Percentiles rank a stretch among this genome's conserved stretches.
Conservation (phyloP, 2,329 filamentous ascomycete species). For the Neoarthrinium moseri region DNA sequence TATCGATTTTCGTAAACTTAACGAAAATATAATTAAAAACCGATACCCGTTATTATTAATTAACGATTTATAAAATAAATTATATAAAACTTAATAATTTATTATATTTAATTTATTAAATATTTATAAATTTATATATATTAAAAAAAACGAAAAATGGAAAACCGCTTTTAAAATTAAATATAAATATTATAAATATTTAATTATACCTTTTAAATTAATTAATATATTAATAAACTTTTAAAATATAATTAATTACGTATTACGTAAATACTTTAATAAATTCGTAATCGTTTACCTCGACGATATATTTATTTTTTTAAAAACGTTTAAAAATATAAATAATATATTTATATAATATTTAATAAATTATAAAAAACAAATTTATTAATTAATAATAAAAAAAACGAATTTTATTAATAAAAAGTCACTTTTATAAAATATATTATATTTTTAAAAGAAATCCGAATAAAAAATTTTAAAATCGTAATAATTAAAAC, state of each 20-base stretch:
- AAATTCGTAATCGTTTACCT: conserved; percentile 12
- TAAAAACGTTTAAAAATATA: conserved; percentile 21
- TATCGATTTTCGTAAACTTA: conserved; percentile 1
- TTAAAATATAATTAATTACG: conserved; percentile 15
- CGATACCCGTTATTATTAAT: neutral
- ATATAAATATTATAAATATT: conserved; percentile 24
- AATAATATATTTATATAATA: conserved; percentile 20
- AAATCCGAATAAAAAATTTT: conserved; percentile 25
- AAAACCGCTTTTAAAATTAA: conserved; percentile 23
- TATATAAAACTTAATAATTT: neutral
- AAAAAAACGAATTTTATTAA: conserved; percentile 29
- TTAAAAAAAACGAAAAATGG: conserved; percentile 19
- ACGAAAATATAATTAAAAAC: neutral
- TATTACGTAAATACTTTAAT: conserved; percentile 6
- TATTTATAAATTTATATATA: conserved; percentile 13
- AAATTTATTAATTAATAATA: conserved; percentile 14
- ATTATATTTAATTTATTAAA: neutral
- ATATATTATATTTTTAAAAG: conserved; percentile 23
- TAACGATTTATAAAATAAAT: neutral
- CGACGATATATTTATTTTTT: conserved; percentile 24
- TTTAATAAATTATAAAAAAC: conserved; percentile 5
- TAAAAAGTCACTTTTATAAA: conserved; percentile 26
- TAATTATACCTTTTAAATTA: conserved; percentile 24
- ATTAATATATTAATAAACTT: conserved; percentile 13
- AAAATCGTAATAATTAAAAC: conserved; percentile 25